These are phyloP conservation scores for Rhizopogon salebrosus DNA, from an alignment of 768 basidiomycete species.

Conservation along the genomic window DNA sequence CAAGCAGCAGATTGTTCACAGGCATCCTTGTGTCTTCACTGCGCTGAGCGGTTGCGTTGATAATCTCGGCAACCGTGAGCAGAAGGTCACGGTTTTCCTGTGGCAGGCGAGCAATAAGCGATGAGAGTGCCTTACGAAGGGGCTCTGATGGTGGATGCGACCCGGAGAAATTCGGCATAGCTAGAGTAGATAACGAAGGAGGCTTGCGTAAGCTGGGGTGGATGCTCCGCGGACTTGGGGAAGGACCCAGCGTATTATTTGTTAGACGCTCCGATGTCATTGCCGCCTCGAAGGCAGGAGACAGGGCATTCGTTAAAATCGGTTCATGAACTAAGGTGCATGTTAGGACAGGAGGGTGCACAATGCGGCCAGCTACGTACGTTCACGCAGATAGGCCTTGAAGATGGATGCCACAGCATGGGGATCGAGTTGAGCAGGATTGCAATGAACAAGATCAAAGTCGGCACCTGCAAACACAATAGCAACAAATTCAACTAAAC, in stretches of 20 bases:
- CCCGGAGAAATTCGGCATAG: constrained; percentile 62
- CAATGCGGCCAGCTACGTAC: constrained; percentile 44
- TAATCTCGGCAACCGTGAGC: constrained; percentile 74
- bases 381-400: constrained; percentile 88
- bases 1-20: constrained; percentile 78
- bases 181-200: constrained; percentile 74
- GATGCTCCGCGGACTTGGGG: constrained; percentile 35
- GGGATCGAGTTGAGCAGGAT: constrained; percentile 86
- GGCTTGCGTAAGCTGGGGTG: constrained; percentile 57
- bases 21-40: constrained; percentile 87
- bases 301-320: constrained; percentile 68
- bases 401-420: constrained; percentile 92
- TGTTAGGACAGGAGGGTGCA: background rate
- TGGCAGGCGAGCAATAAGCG: constrained; percentile 66
- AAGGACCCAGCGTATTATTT: constrained; percentile 20
- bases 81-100: constrained; percentile 81
- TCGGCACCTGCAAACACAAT: constrained; percentile 61
- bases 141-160: constrained; percentile 56
- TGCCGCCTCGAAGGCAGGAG: constrained; percentile 76
- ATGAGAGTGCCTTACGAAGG: constrained; percentile 52
- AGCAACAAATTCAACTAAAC: constrained; percentile 3
- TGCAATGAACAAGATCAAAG: constrained; percentile 72
- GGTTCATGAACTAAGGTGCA: constrained; percentile 70
- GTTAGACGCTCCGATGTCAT: constrained; percentile 48
- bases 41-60: constrained; percentile 65